A percentile compares a stretch with the other conserved stretches of the same genome.
Evolutionary conservation across 805 yeast genomes (phyloP).

Genomic region (Cyberlindnera lachancei): DNA sequence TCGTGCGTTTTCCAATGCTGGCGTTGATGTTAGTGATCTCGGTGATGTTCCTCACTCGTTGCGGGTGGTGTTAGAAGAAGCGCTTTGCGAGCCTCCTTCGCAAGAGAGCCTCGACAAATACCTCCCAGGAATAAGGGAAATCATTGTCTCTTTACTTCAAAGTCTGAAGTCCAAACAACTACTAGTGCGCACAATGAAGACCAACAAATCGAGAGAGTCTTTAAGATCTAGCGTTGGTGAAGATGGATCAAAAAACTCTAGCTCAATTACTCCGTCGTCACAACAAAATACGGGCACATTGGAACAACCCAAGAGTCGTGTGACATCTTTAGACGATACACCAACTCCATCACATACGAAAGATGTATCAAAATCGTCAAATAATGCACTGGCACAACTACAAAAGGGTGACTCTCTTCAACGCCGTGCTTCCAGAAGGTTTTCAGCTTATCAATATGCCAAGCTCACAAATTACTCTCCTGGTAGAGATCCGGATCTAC

Average conservation of each 20-base stretch:
- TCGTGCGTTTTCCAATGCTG: constrained; percentile 68
- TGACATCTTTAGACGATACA: neutral
- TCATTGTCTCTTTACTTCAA: constrained; percentile 72
- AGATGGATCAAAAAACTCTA: constrained; percentile 3
- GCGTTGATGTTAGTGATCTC: constrained; percentile 73
- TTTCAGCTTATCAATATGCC: constrained; percentile 88
- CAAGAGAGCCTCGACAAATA: constrained; percentile 74
- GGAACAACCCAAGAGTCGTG: neutral
- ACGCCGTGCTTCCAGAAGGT: constrained; percentile 89
- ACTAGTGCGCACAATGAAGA: constrained; percentile 34
- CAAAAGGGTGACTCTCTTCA: constrained; percentile 80
- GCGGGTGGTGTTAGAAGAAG: constrained; percentile 74
- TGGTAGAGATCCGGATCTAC: constrained; percentile 21
- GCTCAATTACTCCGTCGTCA: constrained; percentile 1
- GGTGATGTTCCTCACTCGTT: constrained; percentile 87
- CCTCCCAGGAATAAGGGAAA: constrained; percentile 77
- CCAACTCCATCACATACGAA: neutral
- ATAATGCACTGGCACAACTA: constrained; percentile 65
- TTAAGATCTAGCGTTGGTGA: constrained; percentile 11
- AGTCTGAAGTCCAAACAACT: constrained; percentile 76
- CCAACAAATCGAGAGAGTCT: constrained; percentile 19
- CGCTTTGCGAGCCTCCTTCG: constrained; percentile 77
- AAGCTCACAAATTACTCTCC: constrained; percentile 49
- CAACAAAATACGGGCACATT: constrained; percentile 1
- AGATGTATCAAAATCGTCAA: neutral